Base-by-base conservation (phyloP, 2,329 filamentous ascomycete genomes). In the Hirsutella rhossiliensis region DNA sequence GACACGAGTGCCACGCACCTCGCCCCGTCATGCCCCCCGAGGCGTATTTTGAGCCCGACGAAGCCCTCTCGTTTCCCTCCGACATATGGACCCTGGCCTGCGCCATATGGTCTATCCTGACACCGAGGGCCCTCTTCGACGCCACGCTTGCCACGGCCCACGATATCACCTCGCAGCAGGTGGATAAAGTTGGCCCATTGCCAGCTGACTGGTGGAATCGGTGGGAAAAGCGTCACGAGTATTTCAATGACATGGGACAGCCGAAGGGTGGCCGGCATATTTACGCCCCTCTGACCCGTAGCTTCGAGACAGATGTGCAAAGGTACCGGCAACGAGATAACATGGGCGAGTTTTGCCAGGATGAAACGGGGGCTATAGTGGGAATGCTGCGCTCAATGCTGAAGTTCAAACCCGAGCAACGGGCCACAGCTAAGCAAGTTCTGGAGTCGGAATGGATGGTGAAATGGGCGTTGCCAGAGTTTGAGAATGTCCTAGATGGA, bases 61-160 rank as follows among this genome's bases (percentile, higher is more conserved):
- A 40, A 11, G 54, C 62, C 12, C 52, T 66, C 4, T 58, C 58
- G 1, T 63, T 59, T 36, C 29, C 54, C 29, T 58, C 62, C 1
- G 62, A 67, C 34, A 62, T 66, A 13, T 67, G 62, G 64, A 61
- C 56, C 13, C 57, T 67, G 5, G 56, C 54, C 0, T 65, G 57
- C 42, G 45, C 57, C 0, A 61, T 66, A 30, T 68, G 57, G 54
- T 46, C 44, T 28, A 56, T 67, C 12, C 49, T 68, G 12, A 39
- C 38, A 7, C 40, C 41, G 42, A 38, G 39, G 18, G 23, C 41
- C 11, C 43, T 45, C 19, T 45, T 47, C 20, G 34, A 19, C 18
- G 15, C 4, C 34, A 19, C 34, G 15, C 18, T 37, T 37, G 34
- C n/a, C 34, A 5, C 31, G 4, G 12, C 12, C 11, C 44, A 30